Evolutionary conservation across 352 stramenopile species (phyloP).

Genomic region (Aphanomyces euteiches): DNA sequence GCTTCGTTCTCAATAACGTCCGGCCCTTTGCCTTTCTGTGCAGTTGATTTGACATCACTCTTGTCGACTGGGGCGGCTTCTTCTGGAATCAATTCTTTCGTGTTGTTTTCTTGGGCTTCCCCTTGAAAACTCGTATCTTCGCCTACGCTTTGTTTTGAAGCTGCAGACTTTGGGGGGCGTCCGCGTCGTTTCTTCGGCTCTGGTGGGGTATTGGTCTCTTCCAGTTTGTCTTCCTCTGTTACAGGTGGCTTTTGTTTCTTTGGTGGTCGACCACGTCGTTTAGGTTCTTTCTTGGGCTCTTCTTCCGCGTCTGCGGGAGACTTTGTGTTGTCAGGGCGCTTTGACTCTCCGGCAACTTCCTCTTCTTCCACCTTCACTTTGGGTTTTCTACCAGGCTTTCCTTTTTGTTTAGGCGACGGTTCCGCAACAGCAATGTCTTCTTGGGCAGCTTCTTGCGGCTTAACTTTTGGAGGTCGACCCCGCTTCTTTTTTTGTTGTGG

Average conservation of each 20-base stretch:
- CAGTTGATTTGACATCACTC: slow-evolving; percentile 33
- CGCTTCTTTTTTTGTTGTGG: not conserved
- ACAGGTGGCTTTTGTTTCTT: not conserved
- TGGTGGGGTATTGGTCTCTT: not conserved
- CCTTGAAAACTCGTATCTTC: too few relatives aligned
- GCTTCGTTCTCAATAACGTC: not conserved
- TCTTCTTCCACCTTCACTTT: not conserved
- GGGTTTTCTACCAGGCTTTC: slow-evolving; percentile 40
- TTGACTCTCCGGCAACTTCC: too few relatives aligned
- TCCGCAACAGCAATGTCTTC: too few relatives aligned
- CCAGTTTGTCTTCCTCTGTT: not conserved
- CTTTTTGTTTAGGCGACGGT: slow-evolving; percentile 33
- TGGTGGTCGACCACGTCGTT: slow-evolving; percentile 19
- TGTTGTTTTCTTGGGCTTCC: not conserved
- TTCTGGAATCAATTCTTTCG: slow-evolving; percentile 32
- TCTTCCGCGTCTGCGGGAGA: not conserved
- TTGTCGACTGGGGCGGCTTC: slow-evolving; percentile 32
- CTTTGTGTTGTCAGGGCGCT: too few relatives aligned
- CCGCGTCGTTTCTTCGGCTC: slow-evolving; percentile 12
- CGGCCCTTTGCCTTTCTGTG: too few relatives aligned
- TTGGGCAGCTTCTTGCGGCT: not conserved
- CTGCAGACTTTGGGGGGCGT: not conserved
- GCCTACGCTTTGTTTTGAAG: not conserved
- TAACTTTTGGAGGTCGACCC: not conserved
- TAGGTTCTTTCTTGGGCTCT: slow-evolving; percentile 30